Base-by-base conservation (phyloP, 345 rosid species). In the Salix koriyanagi region DNA sequence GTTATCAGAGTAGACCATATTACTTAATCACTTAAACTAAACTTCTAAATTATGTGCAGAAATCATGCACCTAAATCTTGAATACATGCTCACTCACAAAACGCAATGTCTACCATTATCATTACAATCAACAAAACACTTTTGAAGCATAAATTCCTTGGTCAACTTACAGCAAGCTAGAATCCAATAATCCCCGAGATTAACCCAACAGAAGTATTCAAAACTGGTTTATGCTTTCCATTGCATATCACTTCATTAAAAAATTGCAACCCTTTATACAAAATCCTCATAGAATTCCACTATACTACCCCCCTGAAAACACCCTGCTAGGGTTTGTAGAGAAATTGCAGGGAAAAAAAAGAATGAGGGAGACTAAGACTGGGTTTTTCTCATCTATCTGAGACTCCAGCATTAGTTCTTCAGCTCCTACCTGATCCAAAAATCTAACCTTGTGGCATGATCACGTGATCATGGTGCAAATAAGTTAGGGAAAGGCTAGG, bases 1-100 rank as follows among this genome's bases (percentile, higher is more conserved):
- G 85, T 89, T 79, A 91, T 86, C 84, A 93, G 72, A 73, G 99
- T 84, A 2, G 96, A 93, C 91, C 90, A 89, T 6, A 92, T 83
- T 72, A 93, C 90, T 82, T 90, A 84, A 88, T 95, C 97, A 78
- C 87, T 69, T 81, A 77, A 46, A 56, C 70, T 76, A 93, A 77
- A 76, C 72, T 78, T 44, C 34, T 60, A 79, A 87, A 93, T 74
- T 25, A 25, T 25, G 26, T 25, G 1, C 26, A 25, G 26, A 25
- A 25, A 1, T 25, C 26, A 25, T 25, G 26, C 26, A 25, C 26
- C 26, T 25, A 25, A 25, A 25, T 25, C 26, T 25, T 25, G 26
- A 25, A 25, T 25, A 25, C 26, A 25, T 25, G 26, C 1, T 25
- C 26, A 25, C 26, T 25, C 26, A 25, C 26, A 25, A 25, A 25